Base-by-base conservation (phyloP, 805 yeast genomes). In the Schwanniomyces yamadae region DNA sequence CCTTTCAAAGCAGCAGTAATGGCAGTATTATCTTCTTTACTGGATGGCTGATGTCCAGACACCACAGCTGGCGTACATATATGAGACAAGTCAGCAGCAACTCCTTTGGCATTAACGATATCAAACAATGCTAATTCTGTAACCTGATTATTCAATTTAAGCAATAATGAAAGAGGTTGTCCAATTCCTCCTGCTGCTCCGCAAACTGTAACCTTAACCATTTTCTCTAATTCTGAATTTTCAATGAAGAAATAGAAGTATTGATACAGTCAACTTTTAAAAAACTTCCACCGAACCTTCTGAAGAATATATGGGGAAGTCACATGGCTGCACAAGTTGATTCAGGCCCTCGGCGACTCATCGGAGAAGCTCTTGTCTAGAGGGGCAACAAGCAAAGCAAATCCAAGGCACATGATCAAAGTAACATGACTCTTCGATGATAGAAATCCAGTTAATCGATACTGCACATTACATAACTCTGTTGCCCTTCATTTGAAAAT, bases 131-230 rank as follows among this genome's bases (percentile, higher is more conserved):
- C 55, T 39, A 69, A 57, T 38, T 63, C 66, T 14, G 63, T 51
- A 22, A 69, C 68, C 12, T 53, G 47, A 5, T 62, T 57, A 44
- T 68, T 68, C 40, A 67, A 52, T 45, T 68, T 68, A 42, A 69
- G 55, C 31, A 69, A 57, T 37, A 68, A 55, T 9, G 73, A 68
- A 36, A 69, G 60, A 14, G 74, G 74, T 48, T 69, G 74, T 34
- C 74, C 74, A 42, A 69, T 69, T 31, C 74, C 74, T 36, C 74
- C 74, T 34, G 74, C 74, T 28, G 73, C 74, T 28, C 74, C 74
- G 45, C 72, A 68, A 34, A 69, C 73, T 24, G 74, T 69, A 39
- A 69, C 74, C 57, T 69, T 69, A 31, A 65, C 69, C 64, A 62
- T 65, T 28, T 12, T 43, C 36, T 11, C 19, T 11, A 9, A 13